Percentiles rank a stretch among this genome's conserved stretches.
These are phyloP conservation scores for Bromus sterilis DNA, from an alignment of 176 grass and related monocot species.

Conservation along the genomic window DNA sequence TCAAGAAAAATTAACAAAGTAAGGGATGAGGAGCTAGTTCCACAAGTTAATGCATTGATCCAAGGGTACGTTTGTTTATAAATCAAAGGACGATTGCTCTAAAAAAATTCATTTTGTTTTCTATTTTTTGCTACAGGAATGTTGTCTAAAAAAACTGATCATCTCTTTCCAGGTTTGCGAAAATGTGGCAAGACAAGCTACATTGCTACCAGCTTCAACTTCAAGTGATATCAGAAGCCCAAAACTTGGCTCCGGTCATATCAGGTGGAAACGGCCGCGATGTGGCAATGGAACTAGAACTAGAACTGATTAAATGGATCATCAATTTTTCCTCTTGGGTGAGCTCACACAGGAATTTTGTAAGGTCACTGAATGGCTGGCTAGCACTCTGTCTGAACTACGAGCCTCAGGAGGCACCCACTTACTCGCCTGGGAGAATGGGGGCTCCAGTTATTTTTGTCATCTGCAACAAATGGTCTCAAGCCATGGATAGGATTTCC, in stretches of 20 bases:
- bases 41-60: constrained; percentile 57
- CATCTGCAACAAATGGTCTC: constrained; percentile 79
- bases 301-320: constrained; percentile 88
- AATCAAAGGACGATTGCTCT: neutral
- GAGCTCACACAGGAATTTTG: constrained; percentile 65
- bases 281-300: constrained; percentile 55
- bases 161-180: constrained; percentile 52
- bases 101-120: neutral
- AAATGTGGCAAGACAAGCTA: constrained; percentile 81
- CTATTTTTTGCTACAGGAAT: neutral
- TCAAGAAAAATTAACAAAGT: constrained; percentile 82
- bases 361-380: constrained; percentile 83
- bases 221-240: constrained; percentile 49
- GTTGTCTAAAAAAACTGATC: neutral
- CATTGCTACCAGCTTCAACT: constrained; percentile 60
- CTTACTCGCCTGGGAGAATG: constrained; percentile 55
- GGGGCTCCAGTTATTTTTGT: constrained; percentile 77
- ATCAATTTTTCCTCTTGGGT: constrained; percentile 77
- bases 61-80: constrained; percentile 49
- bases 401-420: constrained; percentile 34
- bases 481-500: constrained; percentile 60
- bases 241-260: constrained; percentile 39
- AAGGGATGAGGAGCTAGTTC: constrained; percentile 78
- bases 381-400: constrained; percentile 61
- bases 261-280: constrained; percentile 25